Base-by-base conservation (phyloP, 2,329 filamentous ascomycete species). In the Aspergillus calidoustus region DNA sequence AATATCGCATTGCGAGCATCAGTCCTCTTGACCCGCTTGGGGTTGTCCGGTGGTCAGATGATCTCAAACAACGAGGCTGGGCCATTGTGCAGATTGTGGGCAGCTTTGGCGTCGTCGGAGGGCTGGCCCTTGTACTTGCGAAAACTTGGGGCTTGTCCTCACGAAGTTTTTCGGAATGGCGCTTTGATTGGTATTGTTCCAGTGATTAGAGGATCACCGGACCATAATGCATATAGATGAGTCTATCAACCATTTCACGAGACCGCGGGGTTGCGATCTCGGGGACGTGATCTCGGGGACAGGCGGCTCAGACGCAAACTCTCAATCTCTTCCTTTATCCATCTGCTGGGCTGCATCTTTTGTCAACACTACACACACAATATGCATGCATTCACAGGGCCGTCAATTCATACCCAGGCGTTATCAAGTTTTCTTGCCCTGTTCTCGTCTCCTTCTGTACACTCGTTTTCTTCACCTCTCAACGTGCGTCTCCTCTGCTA, bases 11-110 rank as follows among this genome's bases (percentile, higher is more conserved):
- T 53, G 53, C 70, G 4, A 62, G 77, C 22, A 67, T 83, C 52
- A 82, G 83, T 67, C 83, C 87, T 38, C 84, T 91, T 62, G 93
- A 97, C 74, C 93, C 93, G 0, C 81, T 97, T 0, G 93, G 93
- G 0, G 75, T 97, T 41, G 82, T 96, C 55, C 83, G 88, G 64
- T 84, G 93, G 65, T 86, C 86, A 3, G 87, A 90, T 22, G 85
- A 87, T 41, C 71, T 96, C 44, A 87, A 84, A 68, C 83, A 84
- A 49, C 85, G 84, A 50, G 86, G 91, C 0, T 88, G 88, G 80
- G 76, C 90, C 51, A 84, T 90, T 0, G 79, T 96, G 43, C 90
- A 93, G 73, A 80, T 96, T 6, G 76, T 93, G 23, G 90, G 92
- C 15, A 87, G 90, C 55, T 81, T 93, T 57, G 89, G 92, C 0